Base-by-base conservation (phyloP, 306 rosid genomes). In the Vigna trinervia region DNA sequence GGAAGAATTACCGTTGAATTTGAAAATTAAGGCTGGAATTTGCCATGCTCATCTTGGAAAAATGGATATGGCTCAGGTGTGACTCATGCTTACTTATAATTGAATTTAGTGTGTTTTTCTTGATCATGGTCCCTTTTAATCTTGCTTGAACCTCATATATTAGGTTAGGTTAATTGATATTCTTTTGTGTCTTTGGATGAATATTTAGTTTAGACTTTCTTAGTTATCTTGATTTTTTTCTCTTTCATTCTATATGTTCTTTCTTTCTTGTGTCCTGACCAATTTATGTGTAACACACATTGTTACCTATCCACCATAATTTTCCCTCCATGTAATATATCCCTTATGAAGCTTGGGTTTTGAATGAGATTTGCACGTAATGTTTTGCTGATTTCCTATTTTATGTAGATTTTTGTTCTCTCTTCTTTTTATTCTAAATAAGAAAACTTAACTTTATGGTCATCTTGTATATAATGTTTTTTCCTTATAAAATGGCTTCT, bases 31-130 rank as follows among this genome's bases (percentile, higher is more conserved):
- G 79, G 96, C 87, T 26, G 96, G 96, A 83, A 90, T 90, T 51
- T 94, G 97, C 83, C 95, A 90, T 76, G 67, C 66, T 75, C 85
- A 90, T 82, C 88, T 90, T 34, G 92, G 93, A 76, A 84, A 94
- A 82, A 71, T 83, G 75, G 88, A 89, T 82, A 87, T 65, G 82
- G 91, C 93, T 76, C 87, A 92, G 97, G 97, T 92, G 69, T 58
- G 89, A 78, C 57, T 36, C 73, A 48, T 77, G 77, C 77, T 19
- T 57, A 73, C 53, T 23, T 71, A 41, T 77, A 61, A 72, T 58
- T 73, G 46, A 67, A 36, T 70, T 63, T 48, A 75, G 30, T 69
- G 5, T 70, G 67, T 69, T 74, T 46, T 63, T 17, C 47, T 58
- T 41, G 51, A 59, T 45, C 45, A 5, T 41, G 73, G 34, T 6